Evolutionary conservation across 2,329 filamentous ascomycete species (phyloP).

Genomic region (Colletotrichum sp.): DNA sequence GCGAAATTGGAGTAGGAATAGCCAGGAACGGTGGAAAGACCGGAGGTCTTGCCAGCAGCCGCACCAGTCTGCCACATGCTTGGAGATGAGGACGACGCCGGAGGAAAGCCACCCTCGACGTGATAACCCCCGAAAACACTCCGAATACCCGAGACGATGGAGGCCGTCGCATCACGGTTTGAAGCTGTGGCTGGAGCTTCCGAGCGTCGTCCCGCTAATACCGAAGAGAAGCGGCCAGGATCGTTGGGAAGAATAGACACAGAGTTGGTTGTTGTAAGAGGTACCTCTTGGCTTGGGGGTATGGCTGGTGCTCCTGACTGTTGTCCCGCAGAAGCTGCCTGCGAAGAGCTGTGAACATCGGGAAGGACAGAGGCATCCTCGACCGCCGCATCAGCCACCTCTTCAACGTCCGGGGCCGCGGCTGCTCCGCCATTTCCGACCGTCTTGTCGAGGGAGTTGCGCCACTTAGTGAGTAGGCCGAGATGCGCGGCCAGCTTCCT

Average conservation of each 20-base stretch:
- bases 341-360: neutral
- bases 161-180: neutral
- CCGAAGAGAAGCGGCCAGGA: neutral
- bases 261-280: neutral
- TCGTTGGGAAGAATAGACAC: neutral
- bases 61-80: neutral
- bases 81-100: neutral
- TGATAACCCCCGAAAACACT: neutral
- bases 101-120: neutral
- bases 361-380: neutral
- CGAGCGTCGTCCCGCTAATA: neutral
- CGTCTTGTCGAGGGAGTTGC: neutral
- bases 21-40: neutral
- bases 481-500: neutral
- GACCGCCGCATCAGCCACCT: neutral
- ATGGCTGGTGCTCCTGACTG: neutral
- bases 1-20: neutral
- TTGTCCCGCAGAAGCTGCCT: neutral
- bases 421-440: neutral
- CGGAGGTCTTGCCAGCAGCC: neutral
- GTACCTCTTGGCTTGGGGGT: neutral
- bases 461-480: neutral
- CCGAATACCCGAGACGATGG: neutral
- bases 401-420: neutral
- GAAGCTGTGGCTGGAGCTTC: neutral